A percentile compares a stretch with the other conserved stretches of the same genome.
Evolutionary conservation across 2,329 filamentous ascomycete species (phyloP).

Genomic region (Fusarium circinatum): DNA sequence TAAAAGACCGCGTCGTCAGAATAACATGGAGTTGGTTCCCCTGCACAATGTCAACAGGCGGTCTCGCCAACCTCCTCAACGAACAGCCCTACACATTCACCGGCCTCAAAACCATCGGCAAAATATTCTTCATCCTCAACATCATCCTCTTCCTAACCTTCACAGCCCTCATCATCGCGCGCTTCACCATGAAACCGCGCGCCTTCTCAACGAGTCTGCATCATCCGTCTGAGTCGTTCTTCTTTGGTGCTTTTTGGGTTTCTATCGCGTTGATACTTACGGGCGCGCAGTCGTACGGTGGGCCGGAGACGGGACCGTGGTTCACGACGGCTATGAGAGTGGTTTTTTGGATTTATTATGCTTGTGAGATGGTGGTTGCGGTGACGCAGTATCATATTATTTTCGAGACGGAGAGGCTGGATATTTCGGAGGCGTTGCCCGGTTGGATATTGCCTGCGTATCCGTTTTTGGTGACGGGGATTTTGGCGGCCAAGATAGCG

Average conservation of each 20-base stretch:
- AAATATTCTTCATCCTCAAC: slow-evolving; percentile 21
- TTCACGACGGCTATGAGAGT: slow-evolving; percentile 5
- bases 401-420: slow-evolving; percentile 7
- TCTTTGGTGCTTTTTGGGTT: slow-evolving; percentile 15
- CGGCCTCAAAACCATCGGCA: slow-evolving; percentile 1
- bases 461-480: slow-evolving; percentile 20
- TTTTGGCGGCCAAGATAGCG: slow-evolving; percentile 10
- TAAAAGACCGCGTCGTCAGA: slow-evolving; percentile 15
- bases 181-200: slow-evolving; percentile 9
- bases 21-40: slow-evolving; percentile 21
- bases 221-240: slow-evolving; percentile 21
- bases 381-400: slow-evolving; percentile 16
- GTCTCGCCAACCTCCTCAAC: slow-evolving; percentile 14
- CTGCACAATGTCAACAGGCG: slow-evolving; percentile 22
- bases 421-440: slow-evolving; percentile 7
- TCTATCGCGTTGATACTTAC: slow-evolving; percentile 11
- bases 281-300: slow-evolving; percentile 19
- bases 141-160: slow-evolving; percentile 6
- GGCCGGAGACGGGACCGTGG: slow-evolving; percentile 6
- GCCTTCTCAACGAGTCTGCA: slow-evolving; percentile 13
- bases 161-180: neutral
- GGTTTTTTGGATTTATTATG: slow-evolving; percentile 19
- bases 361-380: slow-evolving; percentile 20
- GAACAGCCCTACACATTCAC: slow-evolving; percentile 20
- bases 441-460: slow-evolving; percentile 20